Evolutionary conservation across 768 basidiomycete species (phyloP).

Genomic region (Rhizopogon sp.): DNA sequence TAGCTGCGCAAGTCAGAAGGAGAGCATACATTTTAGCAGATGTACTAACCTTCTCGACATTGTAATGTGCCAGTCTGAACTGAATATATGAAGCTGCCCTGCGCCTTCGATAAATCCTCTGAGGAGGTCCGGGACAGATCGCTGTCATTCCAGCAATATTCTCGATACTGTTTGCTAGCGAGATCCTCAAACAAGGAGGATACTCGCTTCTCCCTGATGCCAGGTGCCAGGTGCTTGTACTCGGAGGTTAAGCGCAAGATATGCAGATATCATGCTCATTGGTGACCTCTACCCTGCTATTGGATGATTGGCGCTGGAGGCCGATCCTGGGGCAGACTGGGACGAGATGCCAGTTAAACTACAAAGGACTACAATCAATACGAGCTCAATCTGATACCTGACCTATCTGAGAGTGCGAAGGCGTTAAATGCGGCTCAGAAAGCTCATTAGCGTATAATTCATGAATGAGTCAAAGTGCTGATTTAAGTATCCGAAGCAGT

Average conservation of each 20-base stretch:
- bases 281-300: slow-evolving; percentile 20
- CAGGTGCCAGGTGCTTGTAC: no score
- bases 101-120: slow-evolving; percentile 66
- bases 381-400: slow-evolving; percentile 60
- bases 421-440: slow-evolving; percentile 33
- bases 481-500: neutral
- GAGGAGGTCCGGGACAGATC: slow-evolving; percentile 71
- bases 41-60: no score
- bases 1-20: no score
- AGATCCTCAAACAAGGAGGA: slow-evolving; percentile 1
- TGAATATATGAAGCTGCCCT: slow-evolving; percentile 27
- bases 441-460: slow-evolving; percentile 29
- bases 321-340: slow-evolving; percentile 84
- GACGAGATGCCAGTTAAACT: slow-evolving; percentile 92
- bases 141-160: slow-evolving; percentile 87
- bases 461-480: slow-evolving; percentile 65
- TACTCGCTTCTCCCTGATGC: no score
- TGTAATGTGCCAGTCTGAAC: no score
- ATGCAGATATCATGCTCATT: slow-evolving; percentile 1
- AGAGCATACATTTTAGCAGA: no score
- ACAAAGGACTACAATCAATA: slow-evolving; percentile 30
- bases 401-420: slow-evolving; percentile 44
- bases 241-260: no score
- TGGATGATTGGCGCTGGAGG: slow-evolving; percentile 90
- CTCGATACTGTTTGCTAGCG: slow-evolving; percentile 54